Conservation (phyloP, 1,284 basidiomycete species). For the Phylloboletellus chloephorus region DNA sequence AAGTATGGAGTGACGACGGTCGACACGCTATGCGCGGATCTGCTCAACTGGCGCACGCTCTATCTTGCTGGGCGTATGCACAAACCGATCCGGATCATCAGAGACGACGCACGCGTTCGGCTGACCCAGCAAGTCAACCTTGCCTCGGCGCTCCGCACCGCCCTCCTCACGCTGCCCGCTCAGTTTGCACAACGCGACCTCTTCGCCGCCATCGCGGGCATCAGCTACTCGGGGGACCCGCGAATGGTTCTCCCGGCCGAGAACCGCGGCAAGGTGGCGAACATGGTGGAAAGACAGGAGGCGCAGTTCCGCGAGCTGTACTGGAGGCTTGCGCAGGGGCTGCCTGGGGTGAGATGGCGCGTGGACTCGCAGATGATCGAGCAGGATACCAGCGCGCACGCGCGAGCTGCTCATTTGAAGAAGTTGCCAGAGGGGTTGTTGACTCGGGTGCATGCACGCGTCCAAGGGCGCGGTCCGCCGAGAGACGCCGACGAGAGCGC, state of each 20-base stretch:
- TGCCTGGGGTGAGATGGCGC: conserved; percentile 73
- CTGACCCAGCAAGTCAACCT: conserved; percentile 92
- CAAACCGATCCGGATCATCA: conserved; percentile 90
- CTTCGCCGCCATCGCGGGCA: conserved; percentile 81
- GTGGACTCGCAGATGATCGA: conserved; percentile 45
- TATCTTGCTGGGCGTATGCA: conserved; percentile 97
- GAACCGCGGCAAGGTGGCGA: conserved; percentile 90
- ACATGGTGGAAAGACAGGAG: conserved; percentile 83
- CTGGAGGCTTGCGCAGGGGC: conserved; percentile 67
- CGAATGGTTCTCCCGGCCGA: conserved; percentile 93
- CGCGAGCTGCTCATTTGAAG: conserved; percentile 66
- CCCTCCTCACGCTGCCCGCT: conserved; percentile 68
- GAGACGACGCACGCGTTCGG: conserved; percentile 83
- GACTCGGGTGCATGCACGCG: conserved; percentile 41
- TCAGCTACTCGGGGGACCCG: conserved; percentile 89
- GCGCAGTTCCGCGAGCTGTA: conserved; percentile 87
- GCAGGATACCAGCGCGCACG: conserved; percentile 66
- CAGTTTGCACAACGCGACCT: conserved; percentile 77
- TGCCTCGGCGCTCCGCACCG: conserved; percentile 80
- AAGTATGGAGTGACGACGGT: conserved; percentile 98
- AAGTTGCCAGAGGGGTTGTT: conserved; percentile 72
- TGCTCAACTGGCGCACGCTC: conserved; percentile 89
- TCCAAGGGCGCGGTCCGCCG: conserved; percentile 25
- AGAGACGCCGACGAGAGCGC: conserved; percentile 58
- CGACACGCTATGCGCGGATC: conserved; percentile 82